Base-by-base conservation (phyloP, 2,329 filamentous ascomycete genomes). In the Purpureocillium lavendulum region DNA sequence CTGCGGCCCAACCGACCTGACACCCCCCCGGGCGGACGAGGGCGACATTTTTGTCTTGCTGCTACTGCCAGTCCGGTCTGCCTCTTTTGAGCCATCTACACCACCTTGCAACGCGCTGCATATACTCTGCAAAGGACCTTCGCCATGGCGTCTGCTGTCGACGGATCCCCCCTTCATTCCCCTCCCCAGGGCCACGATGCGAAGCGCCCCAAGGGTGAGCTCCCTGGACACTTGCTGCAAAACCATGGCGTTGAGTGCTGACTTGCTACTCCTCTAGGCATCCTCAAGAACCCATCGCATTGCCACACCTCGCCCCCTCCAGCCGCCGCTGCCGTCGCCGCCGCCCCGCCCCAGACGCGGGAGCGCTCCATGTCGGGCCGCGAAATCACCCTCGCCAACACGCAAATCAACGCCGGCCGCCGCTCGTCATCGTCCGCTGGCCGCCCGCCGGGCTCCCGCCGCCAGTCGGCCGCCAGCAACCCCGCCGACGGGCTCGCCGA, bases 371-470 rank as follows among this genome's bases (percentile, higher is more conserved):
- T 65, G 50, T 78, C 77, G 4, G 82, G 88, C 49, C 92, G 94
- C 66, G 92, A 97, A 57, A 71, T 96, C 52, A 94, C 88, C 4
- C 78, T 97, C 44, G 82, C 89, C 61, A 98, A 98, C 66, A 98
- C 92, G 1, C 78, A 96, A 45, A 80, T 86, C 58, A 98, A 98
- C 69, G 88, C 92, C 34, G 92, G 92, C 28, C 84, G 87, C 45
- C 90, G 85, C 15, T 92, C 86, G 0, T 90, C 87, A 1, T 90
- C 87, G 2, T 77, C 77, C 18, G 73, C 80, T 3, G 76, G 76
- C 46, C 77, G 78, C 5, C 74, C 73, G 24, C 51, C 60, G 7
- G 73, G 77, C 8, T 84, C 81, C n/a, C 83, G 87, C 40, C 82
- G 87, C 37, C 82, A 82, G 48, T 89, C 84, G 1, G 67, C 68